Evolutionary conservation across 345 rosid genomes (phyloP), one percentile per base, ranked within the genome.

Genomic region (Ricinus communis): DNA sequence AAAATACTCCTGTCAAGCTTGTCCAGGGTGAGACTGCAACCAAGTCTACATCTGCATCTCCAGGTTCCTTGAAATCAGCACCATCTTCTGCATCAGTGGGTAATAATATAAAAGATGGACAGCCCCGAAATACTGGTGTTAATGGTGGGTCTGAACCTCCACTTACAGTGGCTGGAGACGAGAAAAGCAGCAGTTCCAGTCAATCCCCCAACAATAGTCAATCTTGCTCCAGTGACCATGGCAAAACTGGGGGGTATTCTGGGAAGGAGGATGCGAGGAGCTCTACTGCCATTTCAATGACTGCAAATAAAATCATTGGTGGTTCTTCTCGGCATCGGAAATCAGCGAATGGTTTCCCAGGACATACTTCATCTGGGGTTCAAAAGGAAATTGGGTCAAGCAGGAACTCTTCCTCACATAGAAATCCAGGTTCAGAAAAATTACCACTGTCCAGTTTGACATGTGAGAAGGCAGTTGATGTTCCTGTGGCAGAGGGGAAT

Each of bases 191-290:
- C 79, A 79, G 95, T 76, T 87, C 97, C 64, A 86, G 97, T 80
- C 94, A 83, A 68, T 91, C 97, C 50, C 91, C 86, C 63, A 91
- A 89, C 81, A 91, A 88, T 62, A 86, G 90, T 74, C 97, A 85
- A 55, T 85, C 91, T 60, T 86, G 82, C 66, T 86, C 95, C 0
- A 81, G 93, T 71, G 97, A 89, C 63, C 90, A 81, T 80, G 84
- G 77, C n/a, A 89, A 86, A 79, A 68, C 85, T 21, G 87, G 81
- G 28, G 91, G 84, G 4, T 55, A 69, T 70, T 79, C 85, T 18
- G 81, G 78, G 13, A 88, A 88, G 83, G 97, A 88, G 71, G 94
- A 91, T 50, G 80, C 82, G 22, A 85, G 86, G 81, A 85, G 91
- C 77, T 81, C 87, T 15, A 77, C 80, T 28, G 81, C 91, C 51